These are phyloP conservation scores for Beauveria brongniartii DNA, from an alignment of 2,329 filamentous ascomycete species.

Conservation along the genomic window DNA sequence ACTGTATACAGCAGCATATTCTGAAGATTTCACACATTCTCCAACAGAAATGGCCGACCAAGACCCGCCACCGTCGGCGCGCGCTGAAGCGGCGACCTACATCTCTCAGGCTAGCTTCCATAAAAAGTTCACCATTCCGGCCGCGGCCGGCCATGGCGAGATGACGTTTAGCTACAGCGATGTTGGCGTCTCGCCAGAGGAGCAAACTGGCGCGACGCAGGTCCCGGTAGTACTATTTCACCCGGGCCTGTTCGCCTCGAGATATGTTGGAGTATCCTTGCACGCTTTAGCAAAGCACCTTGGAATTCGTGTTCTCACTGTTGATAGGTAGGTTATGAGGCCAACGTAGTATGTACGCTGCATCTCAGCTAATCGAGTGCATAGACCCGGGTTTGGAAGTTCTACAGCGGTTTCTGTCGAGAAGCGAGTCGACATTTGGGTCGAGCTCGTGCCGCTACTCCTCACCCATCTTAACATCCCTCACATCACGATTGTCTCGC, in stretches of 20 bases:
- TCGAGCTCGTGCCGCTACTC: conserved; percentile 24
- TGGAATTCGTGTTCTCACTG: conserved; percentile 24
- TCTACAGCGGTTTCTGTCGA: conserved; percentile 15
- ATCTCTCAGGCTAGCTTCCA: conserved; percentile 21
- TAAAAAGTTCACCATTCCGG: conserved; percentile 18
- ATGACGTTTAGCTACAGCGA: conserved; percentile 22
- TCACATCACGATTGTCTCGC: conserved; percentile 23
- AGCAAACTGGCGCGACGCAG: neutral
- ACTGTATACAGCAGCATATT: neutral
- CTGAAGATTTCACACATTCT: neutral
- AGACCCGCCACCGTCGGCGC: neutral
- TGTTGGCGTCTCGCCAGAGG: conserved; percentile 14
- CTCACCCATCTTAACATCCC: conserved; percentile 25
- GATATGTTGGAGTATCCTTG: conserved; percentile 23
- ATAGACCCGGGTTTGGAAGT: conserved; percentile 22
- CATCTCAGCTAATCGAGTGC: conserved; percentile 13
- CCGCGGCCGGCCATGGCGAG: conserved; percentile 15
- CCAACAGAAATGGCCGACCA: neutral
- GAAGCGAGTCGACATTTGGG: conserved; percentile 17
- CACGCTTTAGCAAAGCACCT: conserved; percentile 24
- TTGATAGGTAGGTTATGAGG: conserved; percentile 19
- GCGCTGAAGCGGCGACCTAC: conserved; percentile 10
- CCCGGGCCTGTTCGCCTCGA: conserved; percentile 21
- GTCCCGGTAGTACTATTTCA: conserved; percentile 22
- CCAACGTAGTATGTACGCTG: neutral